A percentile compares a stretch with the other conserved stretches of the same genome.
These are phyloP conservation scores for Camellia granthamiana DNA, from an alignment of 148 eudicot species.

Conservation along the genomic window DNA sequence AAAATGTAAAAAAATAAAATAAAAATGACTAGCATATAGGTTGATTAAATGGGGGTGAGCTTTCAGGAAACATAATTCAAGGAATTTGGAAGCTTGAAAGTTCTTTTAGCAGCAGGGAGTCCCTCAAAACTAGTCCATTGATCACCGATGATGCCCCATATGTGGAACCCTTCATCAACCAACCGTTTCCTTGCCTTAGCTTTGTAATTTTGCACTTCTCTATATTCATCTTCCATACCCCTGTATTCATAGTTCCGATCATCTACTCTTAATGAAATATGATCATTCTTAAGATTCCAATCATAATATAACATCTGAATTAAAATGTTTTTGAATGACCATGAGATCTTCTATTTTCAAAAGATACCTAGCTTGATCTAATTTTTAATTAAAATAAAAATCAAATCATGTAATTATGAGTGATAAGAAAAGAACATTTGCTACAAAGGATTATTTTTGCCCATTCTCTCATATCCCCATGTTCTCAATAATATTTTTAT, in stretches of 20 bases:
- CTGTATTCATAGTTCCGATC: slow-evolving; percentile 9
- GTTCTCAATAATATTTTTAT: too few relatives aligned
- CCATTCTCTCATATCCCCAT: too few relatives aligned
- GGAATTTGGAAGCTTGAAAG: slow-evolving; percentile 51
- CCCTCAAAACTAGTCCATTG: slow-evolving; percentile 54
- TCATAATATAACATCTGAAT: too few relatives aligned
- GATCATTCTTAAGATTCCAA: neutral
- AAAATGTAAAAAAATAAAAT: too few relatives aligned
- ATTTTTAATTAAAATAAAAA: too few relatives aligned
- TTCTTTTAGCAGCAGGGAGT: slow-evolving; percentile 31
- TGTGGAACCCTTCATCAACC: slow-evolving; percentile 26
- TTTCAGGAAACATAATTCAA: slow-evolving; percentile 33
- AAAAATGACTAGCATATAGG: too few relatives aligned
- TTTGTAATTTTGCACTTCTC: slow-evolving; percentile 38
- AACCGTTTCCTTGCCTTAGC: slow-evolving; percentile 39
- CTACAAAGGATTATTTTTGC: too few relatives aligned
- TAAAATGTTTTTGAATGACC: too few relatives aligned
- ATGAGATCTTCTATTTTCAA: too few relatives aligned
- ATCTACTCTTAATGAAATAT: neutral
- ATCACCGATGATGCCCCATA: slow-evolving; percentile 47
- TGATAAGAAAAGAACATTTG: too few relatives aligned
- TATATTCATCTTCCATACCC: slow-evolving; percentile 36
- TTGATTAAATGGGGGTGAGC: neutral
- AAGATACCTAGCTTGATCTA: too few relatives aligned
- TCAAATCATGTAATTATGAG: too few relatives aligned